Evolutionary conservation across 23 red algal species (phyloP).

Genomic region (Cyanidioschyzon merolae): DNA sequence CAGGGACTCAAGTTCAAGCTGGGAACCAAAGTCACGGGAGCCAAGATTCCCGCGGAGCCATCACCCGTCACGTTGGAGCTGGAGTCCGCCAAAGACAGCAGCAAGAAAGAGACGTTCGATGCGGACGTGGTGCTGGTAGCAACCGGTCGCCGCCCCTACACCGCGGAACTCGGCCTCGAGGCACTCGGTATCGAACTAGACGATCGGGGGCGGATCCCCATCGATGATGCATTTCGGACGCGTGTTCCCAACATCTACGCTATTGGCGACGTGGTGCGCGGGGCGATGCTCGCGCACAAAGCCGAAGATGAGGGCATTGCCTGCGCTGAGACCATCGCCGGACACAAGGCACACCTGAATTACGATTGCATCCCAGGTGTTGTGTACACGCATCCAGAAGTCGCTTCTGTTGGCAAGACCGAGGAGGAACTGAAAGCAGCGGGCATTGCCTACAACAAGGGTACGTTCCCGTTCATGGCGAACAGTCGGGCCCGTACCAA

Average conservation of each 20-base stretch:
- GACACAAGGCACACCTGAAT: constrained; percentile 63
- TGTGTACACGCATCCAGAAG: constrained; percentile 96
- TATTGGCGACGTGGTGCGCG: constrained; percentile 91
- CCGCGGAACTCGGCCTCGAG: constrained; percentile 66
- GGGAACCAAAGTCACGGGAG: constrained; percentile 63
- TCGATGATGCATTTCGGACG: constrained; percentile 72
- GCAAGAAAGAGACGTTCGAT: constrained; percentile 72
- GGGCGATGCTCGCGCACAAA: constrained; percentile 98
- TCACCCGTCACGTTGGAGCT: constrained; percentile 40
- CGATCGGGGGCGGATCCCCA: constrained; percentile 43
- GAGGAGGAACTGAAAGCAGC: constrained; percentile 89
- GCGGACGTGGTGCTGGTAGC: constrained; percentile 96
- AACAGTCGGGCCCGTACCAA: constrained; percentile 92
- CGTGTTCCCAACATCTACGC: constrained; percentile 75
- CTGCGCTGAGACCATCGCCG: constrained; percentile 83
- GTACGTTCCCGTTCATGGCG: constrained; percentile 92
- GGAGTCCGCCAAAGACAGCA: constrained; percentile 33
- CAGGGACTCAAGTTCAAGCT: constrained; percentile 97
- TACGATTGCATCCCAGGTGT: constrained; percentile 93
- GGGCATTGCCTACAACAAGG: constrained; percentile 74
- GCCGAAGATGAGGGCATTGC: constrained; percentile 89
- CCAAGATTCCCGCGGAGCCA: not conserved
- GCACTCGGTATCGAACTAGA: constrained; percentile 69
- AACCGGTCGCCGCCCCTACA: constrained; percentile 83
- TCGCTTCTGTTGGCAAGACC: constrained; percentile 96